Evolutionary conservation across 2,329 filamentous ascomycete species (phyloP), one percentile per base, ranked within the genome.

Genomic region (Ascomycota sp.): DNA sequence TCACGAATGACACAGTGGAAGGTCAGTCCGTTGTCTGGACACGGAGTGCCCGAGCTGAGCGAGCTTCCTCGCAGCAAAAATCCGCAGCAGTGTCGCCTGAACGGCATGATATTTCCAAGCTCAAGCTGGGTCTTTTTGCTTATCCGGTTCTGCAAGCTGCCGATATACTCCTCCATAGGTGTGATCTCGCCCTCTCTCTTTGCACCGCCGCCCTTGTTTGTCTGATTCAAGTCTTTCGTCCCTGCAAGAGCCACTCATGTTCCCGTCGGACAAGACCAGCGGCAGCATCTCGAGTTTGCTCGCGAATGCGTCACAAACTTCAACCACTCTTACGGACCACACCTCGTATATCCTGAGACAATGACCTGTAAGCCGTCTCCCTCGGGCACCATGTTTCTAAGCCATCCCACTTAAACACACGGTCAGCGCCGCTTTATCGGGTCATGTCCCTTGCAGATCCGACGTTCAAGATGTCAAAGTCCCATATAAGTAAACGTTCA

Each of bases 1-100:
- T 77, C 77, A 8, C 66, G 89, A n/a, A 98, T 98, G 89, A 95
- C 89, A 20, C 89, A 95, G 52, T 98, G 89, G 85, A 98, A 98
- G 72, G 82, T 81, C 8, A 20, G 6, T 8, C 7, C 10, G 9
- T 8, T 7, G 12, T 26, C n/a, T 7, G 12, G 7, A 12, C 20
- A n/a, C 15, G 8, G 3, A n/a, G 26, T 30, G 31, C 30, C 30
- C 20, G 8, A 13, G 3, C n/a, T n/a, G n/a, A n/a, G n/a, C n/a
- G n/a, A n/a, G n/a, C n/a, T n/a, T n/a, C n/a, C 3, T 8, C 29
- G 25, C 36, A 82, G 77, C 80, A 69, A 50, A 92, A 91, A 8
- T 59, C 74, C 13, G 58, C 70, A 33, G 59, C 65, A 3, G 63
- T 59, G 7, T 52, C 68, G 2, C 51, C 78, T 5, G 69, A 77